Conservation (phyloP, 768 basidiomycete genomes). For the Artomyces pyxidatus region DNA sequence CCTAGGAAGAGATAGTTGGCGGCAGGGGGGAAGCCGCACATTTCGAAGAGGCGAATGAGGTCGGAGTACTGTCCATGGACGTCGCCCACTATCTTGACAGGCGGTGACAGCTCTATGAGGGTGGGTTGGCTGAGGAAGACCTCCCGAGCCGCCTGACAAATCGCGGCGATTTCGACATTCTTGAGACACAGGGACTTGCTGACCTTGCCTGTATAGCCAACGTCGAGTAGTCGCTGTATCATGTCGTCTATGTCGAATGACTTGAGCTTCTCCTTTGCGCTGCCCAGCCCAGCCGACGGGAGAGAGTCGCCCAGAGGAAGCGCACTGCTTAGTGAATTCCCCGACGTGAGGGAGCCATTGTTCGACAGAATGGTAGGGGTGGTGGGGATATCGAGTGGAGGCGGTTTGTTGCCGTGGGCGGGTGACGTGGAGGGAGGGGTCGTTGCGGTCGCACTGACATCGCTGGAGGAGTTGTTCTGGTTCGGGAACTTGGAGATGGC, state of each 20-base stretch:
- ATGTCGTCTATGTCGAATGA: constrained; percentile 95
- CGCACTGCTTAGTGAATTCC: constrained; percentile 40
- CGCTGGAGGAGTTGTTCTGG: constrained; percentile 25
- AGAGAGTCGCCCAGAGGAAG: constrained; percentile 31
- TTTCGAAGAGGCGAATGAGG: constrained; percentile 96
- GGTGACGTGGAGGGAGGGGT: constrained; percentile 18
- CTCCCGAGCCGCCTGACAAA: constrained; percentile 93
- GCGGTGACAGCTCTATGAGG: constrained; percentile 92
- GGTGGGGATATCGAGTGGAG: constrained; percentile 70
- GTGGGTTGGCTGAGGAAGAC: constrained; percentile 96
- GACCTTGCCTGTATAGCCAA: constrained; percentile 97
- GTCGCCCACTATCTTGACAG: constrained; percentile 99
- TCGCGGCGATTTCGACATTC: constrained; percentile 89
- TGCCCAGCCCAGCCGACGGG: constrained; percentile 26
- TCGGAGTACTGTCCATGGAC: constrained; percentile 99
- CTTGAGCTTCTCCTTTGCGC: constrained; percentile 50
- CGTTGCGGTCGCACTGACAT: constrained; percentile 28
- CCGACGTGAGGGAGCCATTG: constrained; percentile 30
- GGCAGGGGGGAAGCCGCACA: constrained; percentile 97
- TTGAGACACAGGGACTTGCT: constrained; percentile 93
- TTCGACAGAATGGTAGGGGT: constrained; percentile 81
- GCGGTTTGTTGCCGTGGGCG: constrained; percentile 29
- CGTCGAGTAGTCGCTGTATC: constrained; percentile 92
- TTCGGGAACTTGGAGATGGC: constrained; percentile 6
- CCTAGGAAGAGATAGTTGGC: constrained; percentile 98